phyloP scores from a whole-genome alignment of 2,329 filamentous ascomycete genomes.

The Paracorniculantispora psalliotae region DNA sequence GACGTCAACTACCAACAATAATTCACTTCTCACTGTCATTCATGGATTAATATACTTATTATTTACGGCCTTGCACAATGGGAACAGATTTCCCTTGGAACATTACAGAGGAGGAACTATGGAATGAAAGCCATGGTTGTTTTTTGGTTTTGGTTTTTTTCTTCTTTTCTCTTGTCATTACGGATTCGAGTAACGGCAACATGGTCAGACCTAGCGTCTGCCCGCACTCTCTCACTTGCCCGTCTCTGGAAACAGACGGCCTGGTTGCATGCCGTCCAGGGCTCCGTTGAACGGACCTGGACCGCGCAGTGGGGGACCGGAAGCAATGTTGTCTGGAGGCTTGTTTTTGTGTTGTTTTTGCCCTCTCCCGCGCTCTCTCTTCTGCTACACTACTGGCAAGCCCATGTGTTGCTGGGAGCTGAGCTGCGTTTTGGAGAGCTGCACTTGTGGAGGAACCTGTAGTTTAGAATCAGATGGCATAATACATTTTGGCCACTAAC shows the following conservation, averaged over 20 bases:
- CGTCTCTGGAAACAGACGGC: slow-evolving; percentile 14
- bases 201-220: slow-evolving; percentile 9
- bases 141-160: background rate
- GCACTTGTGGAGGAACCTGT: slow-evolving; percentile 3
- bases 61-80: slow-evolving; percentile 12
- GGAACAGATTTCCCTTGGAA: slow-evolving; percentile 2
- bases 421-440: background rate
- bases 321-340: slow-evolving; percentile 3
- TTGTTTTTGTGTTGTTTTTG: slow-evolving; percentile 5
- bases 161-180: background rate
- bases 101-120: slow-evolving; percentile 8
- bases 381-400: slow-evolving; percentile 1
- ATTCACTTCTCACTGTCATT: slow-evolving; percentile 38
- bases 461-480: slow-evolving; percentile 7
- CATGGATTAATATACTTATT: slow-evolving; percentile 19
- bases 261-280: slow-evolving; percentile 13
- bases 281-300: slow-evolving; percentile 13
- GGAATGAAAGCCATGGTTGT: slow-evolving; percentile 8
- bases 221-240: slow-evolving; percentile 3
- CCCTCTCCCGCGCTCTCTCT: background rate
- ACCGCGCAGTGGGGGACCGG: slow-evolving; percentile 4
- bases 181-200: slow-evolving; percentile 2
- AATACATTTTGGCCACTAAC: slow-evolving; percentile 1
- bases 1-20: slow-evolving; percentile 24
- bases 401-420: background rate